Evolutionary conservation across 2,329 filamentous ascomycete genomes (phyloP), one percentile per base, ranked within the genome.

Genomic region (Cladosporium sp.): DNA sequence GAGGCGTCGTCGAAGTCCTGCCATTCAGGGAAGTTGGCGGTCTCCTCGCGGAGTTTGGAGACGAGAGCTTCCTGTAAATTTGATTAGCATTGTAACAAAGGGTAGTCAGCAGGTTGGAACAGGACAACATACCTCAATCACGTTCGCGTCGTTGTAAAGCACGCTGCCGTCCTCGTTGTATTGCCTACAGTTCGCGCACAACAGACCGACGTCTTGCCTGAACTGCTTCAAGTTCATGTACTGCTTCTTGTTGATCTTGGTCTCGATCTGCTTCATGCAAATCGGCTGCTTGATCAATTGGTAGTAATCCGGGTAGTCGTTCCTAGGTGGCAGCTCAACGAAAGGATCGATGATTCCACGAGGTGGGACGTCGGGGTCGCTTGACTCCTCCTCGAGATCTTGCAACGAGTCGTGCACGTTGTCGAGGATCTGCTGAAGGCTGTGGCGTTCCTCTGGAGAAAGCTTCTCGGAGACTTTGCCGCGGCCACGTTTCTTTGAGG

Each of bases 131-230:
- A 96, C 93, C 85, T 97, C 91, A 79, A 99, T 97, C 63, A 90
- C 84, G 77, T 93, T 93, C 58, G 94, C 94, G 82, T 99, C 95
- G 74, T 91, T 86, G 80, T 93, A 98, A 63, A 99, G 85, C 72
- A 96, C 83, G 78, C 93, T 97, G 65, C 90, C 91, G 75, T 98
- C 95, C 79, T 99, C 96, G 74, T 99, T 99, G 83, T 96, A 99
- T 2, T 91, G 95, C 77, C 92, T 88, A 70, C 94, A 97, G 78
- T 99, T 99, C 76, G 86, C 88, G 77, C 93, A 95, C 79, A 99
- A 86, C 68, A 94, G 81, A 59, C 88, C 87, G 68, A 99, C 89
- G 75, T 99, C 96, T 70, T 86, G 88, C 64, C 88, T 86, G 84
- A 99, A 88, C 71, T 93, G 91, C 75, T 86, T 88, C 67, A 97